phyloP scores from a whole-genome alignment of 257 asterid species.

The Ocimum tenuiflorum region DNA sequence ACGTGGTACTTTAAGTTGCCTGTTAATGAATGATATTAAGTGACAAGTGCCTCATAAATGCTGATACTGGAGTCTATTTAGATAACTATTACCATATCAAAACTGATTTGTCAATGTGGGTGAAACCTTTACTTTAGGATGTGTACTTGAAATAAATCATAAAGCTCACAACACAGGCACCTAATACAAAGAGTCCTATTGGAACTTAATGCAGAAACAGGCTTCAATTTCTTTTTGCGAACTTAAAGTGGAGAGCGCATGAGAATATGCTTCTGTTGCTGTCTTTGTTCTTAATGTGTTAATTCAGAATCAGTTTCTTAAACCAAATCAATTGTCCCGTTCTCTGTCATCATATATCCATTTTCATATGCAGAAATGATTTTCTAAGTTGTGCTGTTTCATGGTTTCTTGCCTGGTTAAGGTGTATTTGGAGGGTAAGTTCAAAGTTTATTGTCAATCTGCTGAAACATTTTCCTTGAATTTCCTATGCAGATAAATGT shows the following conservation, averaged over 20 bases:
- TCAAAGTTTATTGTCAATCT: constrained; percentile 8
- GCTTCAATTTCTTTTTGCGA: not conserved
- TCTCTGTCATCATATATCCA: not conserved
- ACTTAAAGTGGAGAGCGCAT: not conserved
- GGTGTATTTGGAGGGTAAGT: constrained; percentile 5
- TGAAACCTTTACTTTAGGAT: no score
- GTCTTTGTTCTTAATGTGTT: not conserved
- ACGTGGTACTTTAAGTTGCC: not conserved
- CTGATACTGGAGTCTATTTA: not conserved
- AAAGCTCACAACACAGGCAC: no score
- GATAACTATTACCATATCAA: not conserved
- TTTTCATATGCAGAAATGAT: not conserved
- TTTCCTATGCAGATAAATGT: constrained; percentile 76
- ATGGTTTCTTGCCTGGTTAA: not conserved
- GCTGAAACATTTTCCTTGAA: constrained; percentile 13
- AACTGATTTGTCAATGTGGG: not conserved
- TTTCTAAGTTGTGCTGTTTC: not conserved
- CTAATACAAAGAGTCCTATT: no score
- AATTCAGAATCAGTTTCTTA: not conserved
- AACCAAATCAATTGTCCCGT: not conserved
- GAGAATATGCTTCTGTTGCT: not conserved
- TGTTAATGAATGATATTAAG: not conserved
- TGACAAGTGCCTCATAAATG: not conserved
- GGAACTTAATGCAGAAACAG: no score
- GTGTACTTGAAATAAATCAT: no score